Conservation (phyloP, 2,329 filamentous ascomycete species). For the Leptographium wingfieldii region DNA sequence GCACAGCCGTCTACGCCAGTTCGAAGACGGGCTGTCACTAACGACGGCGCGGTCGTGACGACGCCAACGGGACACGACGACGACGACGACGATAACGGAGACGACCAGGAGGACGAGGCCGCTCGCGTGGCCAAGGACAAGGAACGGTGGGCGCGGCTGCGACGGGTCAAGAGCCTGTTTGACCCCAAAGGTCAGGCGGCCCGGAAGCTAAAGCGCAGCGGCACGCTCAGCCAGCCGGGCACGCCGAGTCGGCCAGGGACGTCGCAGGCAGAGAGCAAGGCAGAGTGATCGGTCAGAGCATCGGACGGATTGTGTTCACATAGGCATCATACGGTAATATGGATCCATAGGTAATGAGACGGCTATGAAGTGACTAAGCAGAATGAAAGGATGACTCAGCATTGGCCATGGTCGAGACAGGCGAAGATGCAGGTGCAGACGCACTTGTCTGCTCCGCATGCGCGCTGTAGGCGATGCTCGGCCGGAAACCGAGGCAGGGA, state of each 20-base stretch:
- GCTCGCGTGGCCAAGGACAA: conserved; percentile 49
- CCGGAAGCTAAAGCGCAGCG: conserved; percentile 31
- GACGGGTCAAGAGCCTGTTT: conserved; percentile 59
- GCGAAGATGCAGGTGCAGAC: not conserved
- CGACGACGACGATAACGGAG: conserved; percentile 12
- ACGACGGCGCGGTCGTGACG: not conserved
- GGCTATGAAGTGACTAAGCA: no score
- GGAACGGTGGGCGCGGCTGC: conserved; percentile 59
- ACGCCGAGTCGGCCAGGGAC: not conserved
- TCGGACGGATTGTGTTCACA: not conserved
- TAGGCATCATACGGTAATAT: not conserved
- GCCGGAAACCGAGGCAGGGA: conserved; percentile 31
- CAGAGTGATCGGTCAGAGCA: not conserved
- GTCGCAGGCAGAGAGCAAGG: not conserved
- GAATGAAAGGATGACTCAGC: not conserved
- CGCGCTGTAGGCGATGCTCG: not conserved
- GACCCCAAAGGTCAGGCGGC: conserved; percentile 43
- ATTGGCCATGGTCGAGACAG: not conserved
- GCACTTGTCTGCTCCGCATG: not conserved
- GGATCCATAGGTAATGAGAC: not conserved
- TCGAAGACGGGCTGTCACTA: conserved; percentile 6
- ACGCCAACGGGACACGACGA: not conserved
- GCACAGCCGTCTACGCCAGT: not conserved
- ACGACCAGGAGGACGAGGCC: conserved; percentile 34
- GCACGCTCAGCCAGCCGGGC: not conserved